Percentiles rank a stretch among this genome's conserved stretches.
Evolutionary conservation across 2,329 filamentous ascomycete genomes (phyloP).

Genomic region (Colletotrichum salicis): DNA sequence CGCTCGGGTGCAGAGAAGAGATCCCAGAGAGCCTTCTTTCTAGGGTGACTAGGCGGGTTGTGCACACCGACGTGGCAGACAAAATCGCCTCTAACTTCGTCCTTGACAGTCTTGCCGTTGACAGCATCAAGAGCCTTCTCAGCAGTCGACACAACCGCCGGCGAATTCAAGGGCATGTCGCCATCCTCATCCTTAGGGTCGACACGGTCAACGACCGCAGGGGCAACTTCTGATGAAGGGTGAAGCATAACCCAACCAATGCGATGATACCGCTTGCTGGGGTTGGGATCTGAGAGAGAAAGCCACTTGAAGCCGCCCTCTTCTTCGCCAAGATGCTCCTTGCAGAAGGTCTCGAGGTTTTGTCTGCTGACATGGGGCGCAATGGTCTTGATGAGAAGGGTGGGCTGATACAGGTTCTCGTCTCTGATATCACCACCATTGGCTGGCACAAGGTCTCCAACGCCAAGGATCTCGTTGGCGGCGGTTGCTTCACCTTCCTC

Average conservation of each 20-base stretch:
- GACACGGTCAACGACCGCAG: slow-evolving; percentile 71
- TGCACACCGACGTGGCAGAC: slow-evolving; percentile 97
- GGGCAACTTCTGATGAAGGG: slow-evolving; percentile 72
- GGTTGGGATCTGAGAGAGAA: slow-evolving; percentile 95
- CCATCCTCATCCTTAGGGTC: slow-evolving; percentile 78
- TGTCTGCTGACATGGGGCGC: slow-evolving; percentile 94
- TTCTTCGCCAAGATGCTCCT: slow-evolving; percentile 90
- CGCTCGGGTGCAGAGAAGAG: slow-evolving; percentile 94
- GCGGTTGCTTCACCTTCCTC: slow-evolving; percentile 95
- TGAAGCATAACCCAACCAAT: slow-evolving; percentile 99
- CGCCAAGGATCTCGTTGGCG: slow-evolving; percentile 90
- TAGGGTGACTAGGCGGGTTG: slow-evolving; percentile 83
- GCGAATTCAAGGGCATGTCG: slow-evolving; percentile 66
- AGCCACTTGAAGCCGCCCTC: slow-evolving; percentile 96
- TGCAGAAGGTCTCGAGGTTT: slow-evolving; percentile 94
- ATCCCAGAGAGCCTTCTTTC: slow-evolving; percentile 97
- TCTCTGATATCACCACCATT: slow-evolving; percentile 88
- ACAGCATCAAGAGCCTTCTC: slow-evolving; percentile 93
- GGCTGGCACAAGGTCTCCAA: slow-evolving; percentile 88
- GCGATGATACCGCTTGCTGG: slow-evolving; percentile 94
- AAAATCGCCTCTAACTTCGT: slow-evolving; percentile 93
- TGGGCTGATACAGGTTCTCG: slow-evolving; percentile 87
- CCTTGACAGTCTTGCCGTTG: slow-evolving; percentile 96
- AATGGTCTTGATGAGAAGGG: slow-evolving; percentile 96
- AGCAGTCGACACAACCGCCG: slow-evolving; percentile 67